These are phyloP conservation scores for Populus hybrid DNA, from an alignment of 441 rosid species.

Conservation along the genomic window DNA sequence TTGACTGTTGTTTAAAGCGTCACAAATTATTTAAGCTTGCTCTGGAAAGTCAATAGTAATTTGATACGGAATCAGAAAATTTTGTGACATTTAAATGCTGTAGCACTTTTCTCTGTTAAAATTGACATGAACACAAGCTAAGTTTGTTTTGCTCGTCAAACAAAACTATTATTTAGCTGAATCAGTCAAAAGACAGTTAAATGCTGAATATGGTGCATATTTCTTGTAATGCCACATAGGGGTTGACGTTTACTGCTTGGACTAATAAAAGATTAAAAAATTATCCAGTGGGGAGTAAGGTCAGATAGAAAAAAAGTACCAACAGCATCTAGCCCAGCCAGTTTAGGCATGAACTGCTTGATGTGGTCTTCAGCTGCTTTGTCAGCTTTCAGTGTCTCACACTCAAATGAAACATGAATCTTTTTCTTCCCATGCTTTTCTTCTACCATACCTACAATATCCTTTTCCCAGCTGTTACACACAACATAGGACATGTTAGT, in stretches of 20 bases:
- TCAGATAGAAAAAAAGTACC: conserved; percentile 37
- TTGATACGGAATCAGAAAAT: background rate
- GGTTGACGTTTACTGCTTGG: background rate
- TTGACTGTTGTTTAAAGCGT: background rate
- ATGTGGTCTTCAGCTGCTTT: conserved; percentile 90
- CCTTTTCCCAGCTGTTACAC: conserved; percentile 73
- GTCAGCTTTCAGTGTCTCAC: conserved; percentile 90
- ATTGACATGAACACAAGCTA: too few relatives aligned
- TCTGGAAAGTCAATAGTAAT: background rate
- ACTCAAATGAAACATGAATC: conserved; percentile 64
- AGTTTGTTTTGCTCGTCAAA: background rate
- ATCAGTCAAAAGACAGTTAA: background rate
- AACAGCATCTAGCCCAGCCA: conserved; percentile 80
- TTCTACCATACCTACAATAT: conserved; percentile 72
- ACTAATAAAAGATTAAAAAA: background rate
- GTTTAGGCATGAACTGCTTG: conserved; percentile 78
- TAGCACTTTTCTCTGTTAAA: background rate
- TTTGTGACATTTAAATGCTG: background rate
- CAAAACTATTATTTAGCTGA: background rate
- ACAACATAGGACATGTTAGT: background rate
- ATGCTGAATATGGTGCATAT: background rate
- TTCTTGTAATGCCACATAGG: background rate
- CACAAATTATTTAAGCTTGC: background rate
- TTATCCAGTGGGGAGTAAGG: background rate
- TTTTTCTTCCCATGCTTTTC: conserved; percentile 59